Percentiles rank a stretch among this genome's conserved stretches.
Conservation (phyloP, 2,329 filamentous ascomycete genomes). For the Microthyrium microscopicum region DNA sequence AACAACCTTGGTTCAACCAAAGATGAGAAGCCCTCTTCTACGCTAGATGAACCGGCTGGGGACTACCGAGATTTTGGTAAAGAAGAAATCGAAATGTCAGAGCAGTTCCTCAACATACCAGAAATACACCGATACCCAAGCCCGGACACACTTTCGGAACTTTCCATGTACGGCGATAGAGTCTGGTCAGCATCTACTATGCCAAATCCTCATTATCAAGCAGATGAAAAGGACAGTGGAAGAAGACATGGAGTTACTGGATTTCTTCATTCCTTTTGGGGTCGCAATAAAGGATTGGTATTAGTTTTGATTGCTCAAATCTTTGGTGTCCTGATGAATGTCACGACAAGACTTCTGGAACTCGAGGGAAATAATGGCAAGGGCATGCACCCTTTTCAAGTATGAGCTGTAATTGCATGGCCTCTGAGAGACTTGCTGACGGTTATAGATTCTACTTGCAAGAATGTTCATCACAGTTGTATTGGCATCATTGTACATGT, state of each 20-base stretch:
- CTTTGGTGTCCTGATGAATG: constrained; percentile 75
- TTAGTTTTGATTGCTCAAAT: constrained; percentile 61
- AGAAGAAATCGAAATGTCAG: too few species aligned
- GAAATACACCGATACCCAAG: background rate
- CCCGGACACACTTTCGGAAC: constrained; percentile 5
- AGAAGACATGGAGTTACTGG: constrained; percentile 15
- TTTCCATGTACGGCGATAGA: constrained; percentile 1
- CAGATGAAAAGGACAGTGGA: background rate
- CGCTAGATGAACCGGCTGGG: too few species aligned
- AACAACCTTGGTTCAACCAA: too few species aligned
- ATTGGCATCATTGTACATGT: constrained; percentile 57
- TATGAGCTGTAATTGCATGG: constrained; percentile 11
- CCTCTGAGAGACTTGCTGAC: background rate
- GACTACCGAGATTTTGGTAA: too few species aligned
- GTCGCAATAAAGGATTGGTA: constrained; percentile 52
- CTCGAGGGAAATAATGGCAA: constrained; percentile 46
- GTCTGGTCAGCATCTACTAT: background rate
- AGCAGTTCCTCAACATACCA: background rate
- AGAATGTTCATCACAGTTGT: constrained; percentile 60
- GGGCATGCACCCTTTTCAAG: constrained; percentile 65
- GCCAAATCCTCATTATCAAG: background rate
- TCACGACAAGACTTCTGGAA: constrained; percentile 60
- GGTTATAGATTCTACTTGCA: constrained; percentile 53
- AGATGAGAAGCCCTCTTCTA: too few species aligned
- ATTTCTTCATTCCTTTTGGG: constrained; percentile 33